phyloP scores from a whole-genome alignment of 1,284 basidiomycete genomes.

The Cutaneotrichosporon sp. region DNA sequence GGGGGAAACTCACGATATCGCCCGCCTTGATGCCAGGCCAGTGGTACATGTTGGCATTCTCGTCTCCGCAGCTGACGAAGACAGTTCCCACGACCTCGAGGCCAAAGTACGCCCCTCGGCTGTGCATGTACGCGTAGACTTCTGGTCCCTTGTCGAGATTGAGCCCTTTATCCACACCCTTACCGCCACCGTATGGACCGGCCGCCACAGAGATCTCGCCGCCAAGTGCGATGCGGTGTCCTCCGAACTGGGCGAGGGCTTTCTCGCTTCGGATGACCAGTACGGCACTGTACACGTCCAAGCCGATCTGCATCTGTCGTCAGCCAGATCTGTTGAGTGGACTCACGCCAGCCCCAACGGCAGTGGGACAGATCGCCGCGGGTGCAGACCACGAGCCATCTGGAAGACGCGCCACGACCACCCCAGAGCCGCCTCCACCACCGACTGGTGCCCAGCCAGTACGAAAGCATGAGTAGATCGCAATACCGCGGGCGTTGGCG shows the following conservation, averaged over 20 bases:
- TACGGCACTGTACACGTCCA: constrained; percentile 16
- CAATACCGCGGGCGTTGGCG: constrained; percentile 6
- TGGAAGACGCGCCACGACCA: constrained; percentile 89
- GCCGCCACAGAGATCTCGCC: constrained; percentile 15
- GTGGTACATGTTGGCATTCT: constrained; percentile 15
- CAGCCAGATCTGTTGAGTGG: background rate
- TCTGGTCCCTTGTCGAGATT: background rate
- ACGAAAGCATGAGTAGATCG: constrained; percentile 11
- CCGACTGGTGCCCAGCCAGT: constrained; percentile 9
- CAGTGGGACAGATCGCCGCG: constrained; percentile 7
- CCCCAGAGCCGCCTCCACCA: constrained; percentile 65
- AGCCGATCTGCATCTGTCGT: constrained; percentile 7
- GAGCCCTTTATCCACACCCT: constrained; percentile 11
- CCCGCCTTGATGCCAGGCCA: constrained; percentile 11
- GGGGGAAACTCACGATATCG: constrained; percentile 7
- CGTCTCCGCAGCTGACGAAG: constrained; percentile 10
- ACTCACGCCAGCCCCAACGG: constrained; percentile 11
- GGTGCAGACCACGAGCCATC: constrained; percentile 98
- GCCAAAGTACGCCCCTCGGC: constrained; percentile 12
- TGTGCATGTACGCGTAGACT: constrained; percentile 15
- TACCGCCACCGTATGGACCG: constrained; percentile 12
- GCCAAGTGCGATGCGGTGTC: constrained; percentile 11
- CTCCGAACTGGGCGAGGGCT: constrained; percentile 15
- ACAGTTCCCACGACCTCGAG: constrained; percentile 13
- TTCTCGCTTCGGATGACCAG: constrained; percentile 14